Evolutionary conservation across 306 rosid species (phyloP), one percentile per base, ranked within the genome.

Genomic region (Echinosophora koreensis): DNA sequence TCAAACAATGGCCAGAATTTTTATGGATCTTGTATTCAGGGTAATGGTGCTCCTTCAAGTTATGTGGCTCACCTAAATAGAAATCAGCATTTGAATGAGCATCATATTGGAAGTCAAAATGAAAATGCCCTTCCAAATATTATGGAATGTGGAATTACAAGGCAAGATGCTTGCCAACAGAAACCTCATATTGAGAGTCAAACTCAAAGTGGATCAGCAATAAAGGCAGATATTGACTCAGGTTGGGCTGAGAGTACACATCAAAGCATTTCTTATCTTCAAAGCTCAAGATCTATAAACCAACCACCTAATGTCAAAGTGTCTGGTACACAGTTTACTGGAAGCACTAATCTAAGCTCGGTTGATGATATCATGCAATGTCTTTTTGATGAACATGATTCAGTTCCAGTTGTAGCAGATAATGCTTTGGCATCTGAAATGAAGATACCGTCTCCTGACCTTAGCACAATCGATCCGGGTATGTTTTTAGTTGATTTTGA

Each of bases 401-500:
- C 50, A 35, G 52, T 14, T 66, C 85, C 79, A 0, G 44, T 28
- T 50, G 84, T 44, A 57, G 61, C 81, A 27, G 83, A 81, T 65
- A 83, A 28, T 27, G 80, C 77, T 55, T 10, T 83, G 80, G 57
- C 81, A 1, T 74, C 76, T 72, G 85, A 83, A 18, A 42, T 61
- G 18, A 80, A 81, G 52, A 34, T 69, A 3, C 59, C 77, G 51
- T 83, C 87, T 35, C 69, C 88, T 32, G 83, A 66, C 62, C 58
- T 76, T 17, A 3, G 69, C 71, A 49, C 82, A 6, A 57, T 58
- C 30, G 96, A 87, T 17, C 9, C 75, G 0, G 82, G 82, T 32
- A 42, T 74, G 73, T 54, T 80, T 64, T 13, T 65, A 5, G 78
- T 59, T 71, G 92, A 86, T 82, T 84, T 78, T 35, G 93, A 87